phyloP scores from a whole-genome alignment of 225 moss, liverwort and hornwort genomes.

The Pseudoscleropodium purum region DNA sequence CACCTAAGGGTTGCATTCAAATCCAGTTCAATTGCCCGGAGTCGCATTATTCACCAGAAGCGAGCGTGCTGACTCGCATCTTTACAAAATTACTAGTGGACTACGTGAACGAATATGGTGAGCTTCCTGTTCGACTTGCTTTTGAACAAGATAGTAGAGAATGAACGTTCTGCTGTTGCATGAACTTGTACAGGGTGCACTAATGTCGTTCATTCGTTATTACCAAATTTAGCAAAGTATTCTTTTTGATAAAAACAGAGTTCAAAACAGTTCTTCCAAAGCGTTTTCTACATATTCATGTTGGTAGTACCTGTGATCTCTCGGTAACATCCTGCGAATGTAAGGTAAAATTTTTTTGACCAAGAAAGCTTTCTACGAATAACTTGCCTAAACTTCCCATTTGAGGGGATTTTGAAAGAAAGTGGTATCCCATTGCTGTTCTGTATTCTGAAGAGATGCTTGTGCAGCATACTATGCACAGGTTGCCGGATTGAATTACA shows the following conservation, averaged over 20 bases:
- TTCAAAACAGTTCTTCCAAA: neutral
- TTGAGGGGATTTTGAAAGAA: neutral
- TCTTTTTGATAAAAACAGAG: neutral
- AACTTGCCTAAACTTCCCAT: neutral
- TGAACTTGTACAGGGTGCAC: neutral
- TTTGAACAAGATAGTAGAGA: neutral
- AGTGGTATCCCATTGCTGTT: neutral
- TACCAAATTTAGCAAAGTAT: neutral
- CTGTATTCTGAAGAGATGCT: neutral
- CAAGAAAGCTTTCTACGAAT: neutral
- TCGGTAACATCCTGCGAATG: neutral
- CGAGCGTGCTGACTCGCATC: constrained; percentile 77
- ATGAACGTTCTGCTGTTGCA: neutral
- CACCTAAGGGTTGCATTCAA: constrained; percentile 88
- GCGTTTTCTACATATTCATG: neutral
- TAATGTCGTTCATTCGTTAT: neutral
- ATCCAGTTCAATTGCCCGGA: constrained; percentile 91
- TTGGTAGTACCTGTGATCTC: neutral
- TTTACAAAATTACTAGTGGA: constrained; percentile 90
- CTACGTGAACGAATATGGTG: constrained; percentile 94
- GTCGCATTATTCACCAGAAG: constrained; percentile 86
- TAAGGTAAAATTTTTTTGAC: neutral
- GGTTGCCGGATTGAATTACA: constrained; percentile 88
- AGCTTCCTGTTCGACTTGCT: constrained; percentile 3
- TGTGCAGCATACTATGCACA: constrained; percentile 94